Evolutionary conservation across 1,284 basidiomycete genomes (phyloP), one percentile per base, ranked within the genome.

Genomic region (Sanghuangporus weigelae): DNA sequence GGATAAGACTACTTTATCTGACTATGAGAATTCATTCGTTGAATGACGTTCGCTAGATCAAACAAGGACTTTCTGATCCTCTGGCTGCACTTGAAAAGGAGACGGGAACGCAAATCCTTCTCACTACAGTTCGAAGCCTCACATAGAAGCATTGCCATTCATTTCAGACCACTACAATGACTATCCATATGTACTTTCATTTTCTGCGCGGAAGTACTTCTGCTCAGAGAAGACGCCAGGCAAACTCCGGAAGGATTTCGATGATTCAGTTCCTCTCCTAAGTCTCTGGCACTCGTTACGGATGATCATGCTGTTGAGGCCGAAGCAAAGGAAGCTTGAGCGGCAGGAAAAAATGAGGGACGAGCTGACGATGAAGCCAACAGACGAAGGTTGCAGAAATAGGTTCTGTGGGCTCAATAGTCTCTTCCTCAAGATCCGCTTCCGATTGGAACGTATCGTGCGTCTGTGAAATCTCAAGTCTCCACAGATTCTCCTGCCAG

Each of bases 61-160:
- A 83, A n/a, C 74, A 76, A 0, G 77, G 76, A 2, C 81, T 87
- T 16, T 76, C 76, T 0, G 96, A 98, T 73, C 90, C 96, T 0
- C 87, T 99, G 42, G 90, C 86, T 1, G 86, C 89, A 8, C 79
- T 98, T 0, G 96, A 98, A 72, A 96, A 96, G 77, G 87, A 88
- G 1, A 88, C 89, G 0, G 85, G 84, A 21, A 90, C 94, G 2
- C 85, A 92, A 69, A 81, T 81, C n/a, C 81, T 85, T 67, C 80
- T 89, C 46, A 84, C 84, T 56, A 84, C 85, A 63, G 87, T 92
- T 5, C 85, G 87, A 67, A 86, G 50, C 89, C 89, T 6, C 88
- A 95, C 1, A 75, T 98, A 8, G 87, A 91, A 68, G 85, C 90
- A 7, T 78, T 99, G 12, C 86, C 93, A 70, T 77, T 82, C 12